Evolutionary conservation across 257 asterid species (phyloP).

Genomic region (Solanum rostratum): DNA sequence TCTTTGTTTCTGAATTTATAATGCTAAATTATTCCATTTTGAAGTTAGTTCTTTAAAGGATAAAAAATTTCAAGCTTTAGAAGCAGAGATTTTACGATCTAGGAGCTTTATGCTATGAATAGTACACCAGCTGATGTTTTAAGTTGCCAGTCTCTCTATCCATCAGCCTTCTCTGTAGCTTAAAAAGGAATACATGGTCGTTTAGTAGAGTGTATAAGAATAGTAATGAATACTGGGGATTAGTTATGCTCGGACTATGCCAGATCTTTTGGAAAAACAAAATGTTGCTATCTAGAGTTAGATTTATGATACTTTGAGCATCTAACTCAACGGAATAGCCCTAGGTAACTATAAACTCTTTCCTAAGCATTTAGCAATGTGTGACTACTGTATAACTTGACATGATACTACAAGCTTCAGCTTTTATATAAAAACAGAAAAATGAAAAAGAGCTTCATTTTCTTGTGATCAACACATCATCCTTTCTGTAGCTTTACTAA

Average conservation of each 20-base stretch:
- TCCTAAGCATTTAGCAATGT: background rate
- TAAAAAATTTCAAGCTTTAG: background rate
- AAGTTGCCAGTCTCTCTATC: background rate
- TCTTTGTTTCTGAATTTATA: background rate
- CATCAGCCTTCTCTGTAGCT: background rate
- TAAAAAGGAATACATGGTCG: background rate
- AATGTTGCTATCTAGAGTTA: background rate
- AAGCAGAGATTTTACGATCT: background rate
- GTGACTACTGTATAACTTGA: background rate
- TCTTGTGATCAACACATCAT: background rate
- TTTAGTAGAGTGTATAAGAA: background rate
- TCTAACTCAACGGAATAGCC: background rate
- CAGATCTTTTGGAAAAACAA: background rate
- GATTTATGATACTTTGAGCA: background rate
- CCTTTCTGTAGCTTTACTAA: background rate
- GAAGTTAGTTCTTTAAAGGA: background rate
- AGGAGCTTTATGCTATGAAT: background rate
- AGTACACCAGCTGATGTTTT: background rate
- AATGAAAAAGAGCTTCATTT: background rate
- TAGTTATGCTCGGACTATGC: background rate
- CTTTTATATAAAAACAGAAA: background rate
- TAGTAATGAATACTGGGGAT: background rate
- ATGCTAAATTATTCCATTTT: background rate
- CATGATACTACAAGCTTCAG: background rate
- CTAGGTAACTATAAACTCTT: background rate